Evolutionary conservation across 164 flowering plant species (phyloP).

Genomic region (Litsea cubeba): DNA sequence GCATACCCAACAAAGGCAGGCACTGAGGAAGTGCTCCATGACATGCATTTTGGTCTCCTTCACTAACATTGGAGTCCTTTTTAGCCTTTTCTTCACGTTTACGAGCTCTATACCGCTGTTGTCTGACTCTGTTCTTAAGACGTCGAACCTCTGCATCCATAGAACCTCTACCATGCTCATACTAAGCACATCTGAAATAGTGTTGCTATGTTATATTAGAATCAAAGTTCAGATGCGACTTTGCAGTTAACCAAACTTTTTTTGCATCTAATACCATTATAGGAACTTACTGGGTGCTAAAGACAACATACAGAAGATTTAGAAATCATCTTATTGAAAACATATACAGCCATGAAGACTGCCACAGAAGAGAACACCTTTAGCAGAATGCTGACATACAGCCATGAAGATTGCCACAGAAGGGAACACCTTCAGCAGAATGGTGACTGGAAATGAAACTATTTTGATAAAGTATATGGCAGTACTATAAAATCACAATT

Average conservation of each 20-base stretch:
- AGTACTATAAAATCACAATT: too few relatives aligned
- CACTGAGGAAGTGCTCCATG: constrained; percentile 9
- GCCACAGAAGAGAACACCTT: too few relatives aligned
- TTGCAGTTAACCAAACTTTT: background rate
- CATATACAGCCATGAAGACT: too few relatives aligned
- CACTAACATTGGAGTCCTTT: background rate
- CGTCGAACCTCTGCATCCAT: constrained; percentile 20
- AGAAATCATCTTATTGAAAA: too few relatives aligned
- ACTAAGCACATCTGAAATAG: constrained; percentile 5
- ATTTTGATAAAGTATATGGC: too few relatives aligned
- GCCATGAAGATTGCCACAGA: too few relatives aligned
- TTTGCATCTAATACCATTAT: too few relatives aligned
- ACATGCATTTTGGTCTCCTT: background rate
- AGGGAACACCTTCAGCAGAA: too few relatives aligned
- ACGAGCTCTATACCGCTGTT: constrained; percentile 28
- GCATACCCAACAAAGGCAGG: constrained; percentile 4
- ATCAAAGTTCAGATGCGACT: background rate
- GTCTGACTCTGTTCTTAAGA: constrained; percentile 28
- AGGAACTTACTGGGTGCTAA: too few relatives aligned
- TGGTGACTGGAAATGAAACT: too few relatives aligned
- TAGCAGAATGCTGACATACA: too few relatives aligned
- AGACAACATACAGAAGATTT: too few relatives aligned
- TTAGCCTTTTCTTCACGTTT: constrained; percentile 26
- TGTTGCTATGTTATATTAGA: background rate
- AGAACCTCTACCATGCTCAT: constrained; percentile 17